Base-by-base conservation (phyloP, 108 stramenopile genomes). In the Conticribra guillardii region DNA sequence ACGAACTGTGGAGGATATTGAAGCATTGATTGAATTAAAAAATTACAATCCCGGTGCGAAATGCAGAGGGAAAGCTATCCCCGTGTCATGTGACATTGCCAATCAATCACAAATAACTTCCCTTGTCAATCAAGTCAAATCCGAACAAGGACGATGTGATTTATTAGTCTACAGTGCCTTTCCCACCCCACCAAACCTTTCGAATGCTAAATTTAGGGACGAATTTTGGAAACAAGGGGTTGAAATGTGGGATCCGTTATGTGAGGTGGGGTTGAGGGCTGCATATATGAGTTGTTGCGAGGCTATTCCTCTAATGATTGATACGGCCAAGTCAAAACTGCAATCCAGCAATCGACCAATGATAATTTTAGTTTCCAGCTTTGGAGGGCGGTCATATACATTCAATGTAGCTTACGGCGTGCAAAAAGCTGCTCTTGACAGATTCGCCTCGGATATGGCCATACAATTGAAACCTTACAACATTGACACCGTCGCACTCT, bases 331-430 rank as follows among this genome's bases (percentile, higher is more conserved):
- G 54, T 11, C 2, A 2, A 32, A 45, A 23, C 29, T 29, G 22
- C 47, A 64, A 17, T 68, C 17, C 27, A 54, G 17, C 1, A 64
- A 78, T 2, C 82, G 78, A 21, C 94, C 94, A 2, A 62, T 93
- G n/a, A 80, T 93, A 34, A 69, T 54, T 18, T 57, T 93, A 53
- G 65, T 95, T 4, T 76, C 73, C 18, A 82, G 79, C 54, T 95
- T 95, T 64, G 94, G 94, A 15, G 94, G 91, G 8, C 79, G 81
- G 33, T 64, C 79, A 26, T 95, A 95, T 60, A 90, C 94, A 9
- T 95, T 95, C 76, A 95, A 95, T 79, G 90, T 96, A 0, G 86
- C 95, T 8, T 97, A 97, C 64, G 96, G 96, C 4, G 91, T 96
- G 7, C 92, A 87, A 21, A 97, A 97, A 65, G 92, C 92, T 1